phyloP scores from a whole-genome alignment of 2,329 filamentous ascomycete genomes.

The Talaromyces sp. region DNA sequence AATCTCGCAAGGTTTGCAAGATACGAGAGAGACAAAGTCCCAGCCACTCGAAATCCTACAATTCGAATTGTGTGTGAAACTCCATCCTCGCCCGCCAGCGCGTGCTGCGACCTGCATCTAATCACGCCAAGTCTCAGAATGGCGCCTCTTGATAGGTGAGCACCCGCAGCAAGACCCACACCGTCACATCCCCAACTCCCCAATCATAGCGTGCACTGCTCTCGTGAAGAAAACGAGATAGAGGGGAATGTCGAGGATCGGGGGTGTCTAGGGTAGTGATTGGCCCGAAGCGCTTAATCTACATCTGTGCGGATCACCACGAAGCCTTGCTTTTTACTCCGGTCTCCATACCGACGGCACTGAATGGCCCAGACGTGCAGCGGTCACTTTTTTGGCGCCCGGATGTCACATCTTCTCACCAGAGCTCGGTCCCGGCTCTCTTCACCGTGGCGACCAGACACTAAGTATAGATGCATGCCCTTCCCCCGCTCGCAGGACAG shows the following conservation, averaged over 20 bases:
- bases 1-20: not conserved
- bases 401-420: constrained; percentile 12
- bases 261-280: constrained; percentile 7
- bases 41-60: not conserved
- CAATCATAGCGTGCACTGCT: constrained; percentile 21
- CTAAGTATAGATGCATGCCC: constrained; percentile 9
- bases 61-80: constrained; percentile 6
- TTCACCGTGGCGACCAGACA: constrained; percentile 2
- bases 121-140: constrained; percentile 23
- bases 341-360: constrained; percentile 1
- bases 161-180: constrained; percentile 20
- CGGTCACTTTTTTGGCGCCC: constrained; percentile 20
- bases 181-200: constrained; percentile 21
- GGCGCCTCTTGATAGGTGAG: constrained; percentile 20
- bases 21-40: too few relatives aligned
- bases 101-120: constrained; percentile 25
- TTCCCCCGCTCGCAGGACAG: constrained; percentile 9
- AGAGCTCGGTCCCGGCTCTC: constrained; percentile 2
- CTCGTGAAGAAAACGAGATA: constrained; percentile 19
- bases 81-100: constrained; percentile 7
- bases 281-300: constrained; percentile 15
- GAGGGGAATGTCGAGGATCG: constrained; percentile 13
- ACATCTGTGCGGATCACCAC: constrained; percentile 23
- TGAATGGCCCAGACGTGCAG: constrained; percentile 10
- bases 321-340: constrained; percentile 13